Conservation (phyloP, 805 yeast species). For the Metschnikowia lochheadii region DNA sequence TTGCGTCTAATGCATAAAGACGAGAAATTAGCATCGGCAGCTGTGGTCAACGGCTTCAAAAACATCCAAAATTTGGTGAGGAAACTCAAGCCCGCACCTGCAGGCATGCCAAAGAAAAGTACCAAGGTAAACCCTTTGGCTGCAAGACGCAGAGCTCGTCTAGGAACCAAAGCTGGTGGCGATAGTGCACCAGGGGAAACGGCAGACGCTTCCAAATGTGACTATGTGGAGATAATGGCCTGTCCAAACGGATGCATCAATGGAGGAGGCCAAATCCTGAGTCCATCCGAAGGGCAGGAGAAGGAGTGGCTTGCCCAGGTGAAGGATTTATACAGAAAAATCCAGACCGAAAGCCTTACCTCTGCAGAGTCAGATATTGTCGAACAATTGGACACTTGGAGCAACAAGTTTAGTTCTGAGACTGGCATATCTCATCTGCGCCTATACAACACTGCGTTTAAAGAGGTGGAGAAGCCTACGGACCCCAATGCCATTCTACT, state of each 20-base stretch:
- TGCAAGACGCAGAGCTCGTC: conserved; percentile 43
- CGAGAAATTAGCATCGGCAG: conserved; percentile 47
- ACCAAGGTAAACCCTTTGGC: conserved; percentile 33
- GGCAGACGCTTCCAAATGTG: conserved; percentile 65
- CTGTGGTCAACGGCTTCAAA: conserved; percentile 81
- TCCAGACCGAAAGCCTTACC: conserved; percentile 15
- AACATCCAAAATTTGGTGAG: conserved; percentile 93
- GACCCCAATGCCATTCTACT: conserved; percentile 45
- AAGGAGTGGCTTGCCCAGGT: conserved; percentile 46
- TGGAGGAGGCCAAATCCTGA: conserved; percentile 87
- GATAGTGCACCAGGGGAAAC: conserved; percentile 17
- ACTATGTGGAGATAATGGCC: conserved; percentile 93
- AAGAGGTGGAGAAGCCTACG: conserved; percentile 48
- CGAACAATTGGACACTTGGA: conserved; percentile 29
- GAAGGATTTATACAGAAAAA: conserved; percentile 29
- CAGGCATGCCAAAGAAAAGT: conserved; percentile 13
- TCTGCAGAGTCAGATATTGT: conserved; percentile 8
- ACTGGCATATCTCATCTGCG: conserved; percentile 32
- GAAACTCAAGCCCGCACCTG: conserved; percentile 52
- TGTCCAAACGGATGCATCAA: conserved; percentile 97
- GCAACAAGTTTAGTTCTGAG: conserved; percentile 26
- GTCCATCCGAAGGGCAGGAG: conserved; percentile 34
- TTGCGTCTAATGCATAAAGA: conserved; percentile 46
- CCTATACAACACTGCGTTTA: conserved; percentile 44
- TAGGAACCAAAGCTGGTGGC: conserved; percentile 12